Evolutionary conservation across 768 basidiomycete genomes (phyloP).

Genomic region (Hypholoma fasciculare): DNA sequence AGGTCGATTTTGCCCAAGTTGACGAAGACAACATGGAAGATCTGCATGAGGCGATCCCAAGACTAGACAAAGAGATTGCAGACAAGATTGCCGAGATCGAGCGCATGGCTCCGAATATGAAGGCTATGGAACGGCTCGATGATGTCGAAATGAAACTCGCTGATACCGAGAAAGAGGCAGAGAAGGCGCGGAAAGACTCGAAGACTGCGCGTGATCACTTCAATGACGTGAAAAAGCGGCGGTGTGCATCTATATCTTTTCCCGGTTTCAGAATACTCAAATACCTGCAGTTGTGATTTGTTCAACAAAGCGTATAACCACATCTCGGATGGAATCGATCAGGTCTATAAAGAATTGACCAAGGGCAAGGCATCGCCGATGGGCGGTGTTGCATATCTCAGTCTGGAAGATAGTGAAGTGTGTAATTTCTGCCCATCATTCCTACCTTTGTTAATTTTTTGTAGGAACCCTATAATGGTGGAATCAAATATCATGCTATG

Average conservation of each 20-base stretch:
- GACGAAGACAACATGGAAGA: conserved; percentile 77
- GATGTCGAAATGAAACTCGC: conserved; percentile 83
- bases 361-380: conserved; percentile 92
- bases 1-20: conserved; percentile 79
- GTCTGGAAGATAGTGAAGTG: conserved; percentile 94
- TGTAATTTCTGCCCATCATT: conserved; percentile 13
- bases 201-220: conserved; percentile 90
- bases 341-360: conserved; percentile 96
- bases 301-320: conserved; percentile 97
- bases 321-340: conserved; percentile 92
- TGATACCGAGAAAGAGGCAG: conserved; percentile 91
- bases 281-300: conserved; percentile 55
- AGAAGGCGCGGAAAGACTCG: conserved; percentile 87
- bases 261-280: neutral
- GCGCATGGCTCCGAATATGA: conserved; percentile 94
- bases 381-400: conserved; percentile 96
- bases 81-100: conserved; percentile 83
- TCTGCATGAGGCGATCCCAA: conserved; percentile 60
- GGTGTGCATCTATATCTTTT: conserved; percentile 46
- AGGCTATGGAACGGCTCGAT: conserved; percentile 89
- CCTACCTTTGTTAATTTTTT: neutral
- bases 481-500: conserved; percentile 99
- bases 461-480: conserved; percentile 35
- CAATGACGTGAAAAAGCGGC: conserved; percentile 79
- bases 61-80: conserved; percentile 71